Percentiles rank a stretch among this genome's conserved stretches.
phyloP scores from a whole-genome alignment of 129 eudicot species.

The Deinandra increscens region DNA sequence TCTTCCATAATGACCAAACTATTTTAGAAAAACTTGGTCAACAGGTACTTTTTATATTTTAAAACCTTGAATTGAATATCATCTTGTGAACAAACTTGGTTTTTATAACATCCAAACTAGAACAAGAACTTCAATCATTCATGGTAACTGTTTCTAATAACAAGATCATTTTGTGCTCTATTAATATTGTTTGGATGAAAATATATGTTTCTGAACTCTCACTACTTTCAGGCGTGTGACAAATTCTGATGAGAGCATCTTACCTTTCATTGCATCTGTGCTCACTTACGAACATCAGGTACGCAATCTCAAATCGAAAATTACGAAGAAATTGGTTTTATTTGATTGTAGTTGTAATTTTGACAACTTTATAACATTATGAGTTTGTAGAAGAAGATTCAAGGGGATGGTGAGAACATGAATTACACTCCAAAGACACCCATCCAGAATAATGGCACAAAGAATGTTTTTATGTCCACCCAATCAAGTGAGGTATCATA shows the following conservation, averaged over 20 bases:
- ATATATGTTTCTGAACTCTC: neutral
- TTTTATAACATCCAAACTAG: neutral
- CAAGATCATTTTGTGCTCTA: no score
- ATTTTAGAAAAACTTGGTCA: no score
- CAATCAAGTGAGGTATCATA: slow-evolving; percentile 52
- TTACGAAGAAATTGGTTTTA: neutral
- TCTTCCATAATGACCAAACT: no score
- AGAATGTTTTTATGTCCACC: slow-evolving; percentile 52
- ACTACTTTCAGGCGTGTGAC: slow-evolving; percentile 72
- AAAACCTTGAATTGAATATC: no score
- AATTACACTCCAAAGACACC: slow-evolving; percentile 53
- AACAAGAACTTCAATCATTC: neutral
- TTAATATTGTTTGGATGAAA: neutral
- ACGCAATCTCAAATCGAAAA: slow-evolving; percentile 4
- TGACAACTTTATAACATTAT: neutral
- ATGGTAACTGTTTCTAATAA: neutral
- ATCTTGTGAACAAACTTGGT: no score
- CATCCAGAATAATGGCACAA: slow-evolving; percentile 33
- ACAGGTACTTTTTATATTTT: no score
- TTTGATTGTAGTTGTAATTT: neutral
- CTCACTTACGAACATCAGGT: slow-evolving; percentile 56
- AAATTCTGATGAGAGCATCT: slow-evolving; percentile 72
- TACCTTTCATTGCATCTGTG: slow-evolving; percentile 68
- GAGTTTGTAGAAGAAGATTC: no score
- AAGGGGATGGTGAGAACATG: slow-evolving; percentile 41